Conservation (phyloP, 192 early-diverging fungal genomes). For the Coemansia sp. region DNA sequence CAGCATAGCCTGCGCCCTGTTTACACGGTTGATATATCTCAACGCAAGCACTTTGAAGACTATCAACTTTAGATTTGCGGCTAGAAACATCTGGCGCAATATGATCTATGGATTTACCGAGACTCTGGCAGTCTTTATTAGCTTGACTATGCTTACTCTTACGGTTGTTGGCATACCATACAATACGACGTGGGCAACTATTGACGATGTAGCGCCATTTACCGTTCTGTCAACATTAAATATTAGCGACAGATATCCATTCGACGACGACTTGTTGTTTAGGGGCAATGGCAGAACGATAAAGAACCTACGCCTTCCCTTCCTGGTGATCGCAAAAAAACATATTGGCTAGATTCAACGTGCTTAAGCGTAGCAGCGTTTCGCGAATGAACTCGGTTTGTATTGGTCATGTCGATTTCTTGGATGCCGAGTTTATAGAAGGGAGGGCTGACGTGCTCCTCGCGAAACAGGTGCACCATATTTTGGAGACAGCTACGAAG, state of each 20-base stretch:
- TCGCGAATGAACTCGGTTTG: neutral
- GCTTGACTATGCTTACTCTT: neutral
- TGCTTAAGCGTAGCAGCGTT: neutral
- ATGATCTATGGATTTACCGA: neutral
- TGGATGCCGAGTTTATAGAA: neutral
- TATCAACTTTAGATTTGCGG: neutral
- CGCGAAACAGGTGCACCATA: neutral
- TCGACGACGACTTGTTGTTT: neutral
- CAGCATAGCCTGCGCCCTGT: neutral
- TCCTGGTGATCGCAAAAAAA: neutral
- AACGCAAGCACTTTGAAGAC: neutral
- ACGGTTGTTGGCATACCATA: neutral
- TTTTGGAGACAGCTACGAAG: neutral
- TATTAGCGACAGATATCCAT: neutral
- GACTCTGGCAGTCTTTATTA: neutral
- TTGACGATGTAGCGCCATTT: neutral
- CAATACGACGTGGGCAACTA: neutral
- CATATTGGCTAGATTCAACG: neutral
- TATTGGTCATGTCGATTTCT: neutral
- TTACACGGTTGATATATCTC: neutral
- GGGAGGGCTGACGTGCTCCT: neutral
- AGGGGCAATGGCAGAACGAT: neutral
- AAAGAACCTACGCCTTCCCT: neutral
- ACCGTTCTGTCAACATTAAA: neutral
- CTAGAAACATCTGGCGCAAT: neutral